These are phyloP conservation scores for Trifolium pratense DNA, from an alignment of 306 rosid species.

Conservation along the genomic window DNA sequence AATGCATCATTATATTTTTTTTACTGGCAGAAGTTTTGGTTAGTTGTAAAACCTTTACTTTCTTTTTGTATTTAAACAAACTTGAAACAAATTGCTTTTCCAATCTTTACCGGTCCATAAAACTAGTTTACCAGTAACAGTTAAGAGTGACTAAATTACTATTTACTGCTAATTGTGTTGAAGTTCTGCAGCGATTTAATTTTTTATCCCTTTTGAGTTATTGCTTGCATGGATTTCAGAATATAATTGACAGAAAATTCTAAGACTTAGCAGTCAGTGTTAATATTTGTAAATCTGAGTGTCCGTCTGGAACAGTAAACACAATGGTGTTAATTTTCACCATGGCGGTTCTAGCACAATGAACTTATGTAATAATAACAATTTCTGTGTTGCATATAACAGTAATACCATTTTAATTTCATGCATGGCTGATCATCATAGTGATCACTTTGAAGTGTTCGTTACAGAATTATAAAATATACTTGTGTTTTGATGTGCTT, in stretches of 20 bases:
- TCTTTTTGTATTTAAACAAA: slow-evolving; percentile 22
- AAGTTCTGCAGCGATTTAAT: slow-evolving; percentile 25
- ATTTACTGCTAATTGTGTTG: slow-evolving; percentile 17
- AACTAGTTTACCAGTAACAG: slow-evolving; percentile 20
- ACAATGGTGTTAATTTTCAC: slow-evolving; percentile 7
- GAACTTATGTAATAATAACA: slow-evolving; percentile 29
- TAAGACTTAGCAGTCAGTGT: not conserved
- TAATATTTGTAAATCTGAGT: slow-evolving; percentile 27
- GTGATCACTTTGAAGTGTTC: slow-evolving; percentile 25
- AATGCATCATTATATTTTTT: slow-evolving; percentile 25
- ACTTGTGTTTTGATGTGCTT: slow-evolving; percentile 23
- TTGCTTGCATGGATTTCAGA: slow-evolving; percentile 29
- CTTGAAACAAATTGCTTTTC: not conserved
- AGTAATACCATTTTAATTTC: slow-evolving; percentile 17
- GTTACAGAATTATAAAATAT: not conserved
- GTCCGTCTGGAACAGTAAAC: slow-evolving; percentile 19
- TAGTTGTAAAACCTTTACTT: slow-evolving; percentile 18
- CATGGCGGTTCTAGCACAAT: slow-evolving; percentile 27
- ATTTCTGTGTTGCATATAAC: slow-evolving; percentile 5
- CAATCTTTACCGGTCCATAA: slow-evolving; percentile 16
- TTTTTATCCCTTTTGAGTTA: slow-evolving; percentile 29
- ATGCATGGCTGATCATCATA: slow-evolving; percentile 11
- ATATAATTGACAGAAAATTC: slow-evolving; percentile 25
- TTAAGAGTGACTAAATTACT: slow-evolving; percentile 30
- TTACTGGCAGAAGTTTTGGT: slow-evolving; percentile 5